Evolutionary conservation across 306 rosid species (phyloP).

Genomic region (Styphnolobium japonicum): DNA sequence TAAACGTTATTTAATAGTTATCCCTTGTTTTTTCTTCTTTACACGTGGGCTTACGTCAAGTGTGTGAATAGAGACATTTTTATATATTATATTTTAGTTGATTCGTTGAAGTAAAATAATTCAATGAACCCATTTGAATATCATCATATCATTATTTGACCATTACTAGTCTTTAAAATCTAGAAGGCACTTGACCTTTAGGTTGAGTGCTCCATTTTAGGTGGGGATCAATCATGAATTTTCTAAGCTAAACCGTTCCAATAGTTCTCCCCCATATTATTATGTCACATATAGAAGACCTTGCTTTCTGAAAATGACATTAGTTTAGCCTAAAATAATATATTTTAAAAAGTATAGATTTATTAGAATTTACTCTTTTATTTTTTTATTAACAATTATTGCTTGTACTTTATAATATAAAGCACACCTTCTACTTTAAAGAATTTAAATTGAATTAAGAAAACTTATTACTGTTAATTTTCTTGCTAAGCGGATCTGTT

Average conservation of each 20-base stretch:
- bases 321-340: too few species aligned
- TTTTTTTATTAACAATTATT: background rate
- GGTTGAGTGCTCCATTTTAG: background rate
- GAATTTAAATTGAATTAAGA: background rate
- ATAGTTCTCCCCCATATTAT: background rate
- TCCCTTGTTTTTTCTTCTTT: background rate
- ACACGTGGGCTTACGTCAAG: background rate
- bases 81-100: conserved; percentile 8
- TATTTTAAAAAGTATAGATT: too few species aligned
- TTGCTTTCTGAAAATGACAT: background rate
- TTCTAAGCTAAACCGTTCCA: conserved; percentile 21
- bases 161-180: background rate
- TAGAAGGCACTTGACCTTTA: background rate
- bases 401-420: background rate
- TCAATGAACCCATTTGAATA: background rate
- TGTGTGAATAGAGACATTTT: background rate
- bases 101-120: conserved; percentile 24
- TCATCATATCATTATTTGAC: conserved; percentile 13
- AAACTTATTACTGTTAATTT: background rate
- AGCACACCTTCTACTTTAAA: background rate
- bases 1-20: too few species aligned
- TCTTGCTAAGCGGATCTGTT: background rate
- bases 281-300: background rate
- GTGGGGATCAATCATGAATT: background rate
- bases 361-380: too few species aligned